Evolutionary conservation across 108 stramenopile species (phyloP).

Genomic region (Fragilariopsis cylindrus): DNA sequence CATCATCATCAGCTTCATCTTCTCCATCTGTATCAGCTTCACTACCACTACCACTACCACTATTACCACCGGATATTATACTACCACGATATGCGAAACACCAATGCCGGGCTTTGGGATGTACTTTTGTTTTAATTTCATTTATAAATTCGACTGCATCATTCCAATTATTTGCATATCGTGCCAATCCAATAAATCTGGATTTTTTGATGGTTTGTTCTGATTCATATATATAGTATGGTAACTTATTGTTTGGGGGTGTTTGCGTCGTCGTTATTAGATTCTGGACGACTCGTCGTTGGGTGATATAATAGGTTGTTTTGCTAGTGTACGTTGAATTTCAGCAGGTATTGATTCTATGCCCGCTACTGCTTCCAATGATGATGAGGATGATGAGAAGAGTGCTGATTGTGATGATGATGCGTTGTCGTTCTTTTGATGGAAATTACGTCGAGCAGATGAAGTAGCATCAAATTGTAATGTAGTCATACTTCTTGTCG

Average conservation of each 20-base stretch:
- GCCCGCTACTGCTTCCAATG: neutral
- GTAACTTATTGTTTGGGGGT: slow-evolving; percentile 6
- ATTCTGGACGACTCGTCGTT: neutral
- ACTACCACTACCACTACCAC: slow-evolving; percentile 6
- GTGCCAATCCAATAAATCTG: slow-evolving; percentile 74
- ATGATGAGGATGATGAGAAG: too few species aligned
- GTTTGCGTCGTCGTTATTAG: neutral
- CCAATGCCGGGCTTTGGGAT: slow-evolving; percentile 82
- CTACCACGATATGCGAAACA: slow-evolving; percentile 62
- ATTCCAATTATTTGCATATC: slow-evolving; percentile 60
- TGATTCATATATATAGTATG: slow-evolving; percentile 23
- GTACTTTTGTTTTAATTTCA: slow-evolving; percentile 34
- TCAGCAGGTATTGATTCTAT: neutral
- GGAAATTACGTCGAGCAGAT: too few species aligned
- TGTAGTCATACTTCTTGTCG: too few species aligned
- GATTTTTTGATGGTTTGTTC: slow-evolving; percentile 80
- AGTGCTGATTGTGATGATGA: too few species aligned
- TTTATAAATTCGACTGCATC: slow-evolving; percentile 58
- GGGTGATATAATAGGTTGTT: neutral
- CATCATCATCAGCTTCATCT: neutral
- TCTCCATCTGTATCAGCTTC: slow-evolving; percentile 2
- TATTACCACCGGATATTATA: neutral
- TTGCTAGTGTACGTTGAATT: slow-evolving; percentile 19
- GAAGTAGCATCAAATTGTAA: too few species aligned
- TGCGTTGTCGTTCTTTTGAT: too few species aligned